Evolutionary conservation across 2,329 filamentous ascomycete genomes (phyloP).

Genomic region (Fusarium nygamai): DNA sequence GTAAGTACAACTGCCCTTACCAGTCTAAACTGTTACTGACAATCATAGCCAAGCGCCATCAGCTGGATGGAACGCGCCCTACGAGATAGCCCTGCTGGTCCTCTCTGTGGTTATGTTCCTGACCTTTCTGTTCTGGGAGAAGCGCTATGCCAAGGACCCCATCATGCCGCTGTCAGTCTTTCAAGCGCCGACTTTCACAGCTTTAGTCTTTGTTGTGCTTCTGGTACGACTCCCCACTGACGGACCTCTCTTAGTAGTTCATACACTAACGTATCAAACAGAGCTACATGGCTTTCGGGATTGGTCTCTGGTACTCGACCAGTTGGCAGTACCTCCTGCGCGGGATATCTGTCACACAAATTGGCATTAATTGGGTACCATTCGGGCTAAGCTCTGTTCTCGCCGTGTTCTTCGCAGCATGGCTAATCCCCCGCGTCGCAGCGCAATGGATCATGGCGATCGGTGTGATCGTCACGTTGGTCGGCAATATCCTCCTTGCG

Average conservation of each 20-base stretch:
- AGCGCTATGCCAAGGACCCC: slow-evolving; percentile 49
- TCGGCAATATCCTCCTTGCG: slow-evolving; percentile 40
- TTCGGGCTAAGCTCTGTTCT: slow-evolving; percentile 7
- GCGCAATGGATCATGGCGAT: slow-evolving; percentile 60
- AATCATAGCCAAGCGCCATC: slow-evolving; percentile 51
- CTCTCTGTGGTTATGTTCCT: slow-evolving; percentile 45
- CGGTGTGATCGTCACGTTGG: slow-evolving; percentile 43
- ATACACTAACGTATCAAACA: not conserved
- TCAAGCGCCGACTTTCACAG: slow-evolving; percentile 54
- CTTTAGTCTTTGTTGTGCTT: slow-evolving; percentile 55
- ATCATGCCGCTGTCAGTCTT: slow-evolving; percentile 60
- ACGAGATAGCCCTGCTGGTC: slow-evolving; percentile 53
- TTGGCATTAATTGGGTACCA: not conserved
- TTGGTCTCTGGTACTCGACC: slow-evolving; percentile 59
- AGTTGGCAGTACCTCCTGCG: slow-evolving; percentile 57
- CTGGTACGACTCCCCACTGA: slow-evolving; percentile 21
- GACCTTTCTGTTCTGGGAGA: slow-evolving; percentile 55
- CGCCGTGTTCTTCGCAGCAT: slow-evolving; percentile 45
- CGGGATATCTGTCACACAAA: slow-evolving; percentile 46
- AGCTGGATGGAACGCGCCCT: slow-evolving; percentile 56
- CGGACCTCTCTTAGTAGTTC: rapidly evolving
- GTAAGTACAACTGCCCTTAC: slow-evolving; percentile 40
- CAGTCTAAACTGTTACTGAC: not conserved
- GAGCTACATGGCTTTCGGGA: slow-evolving; percentile 59
- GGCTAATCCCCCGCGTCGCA: slow-evolving; percentile 56